Evolutionary conservation across 257 asterid genomes (phyloP), one percentile per base, ranked within the genome.

Genomic region (Solanum gandarillasii): DNA sequence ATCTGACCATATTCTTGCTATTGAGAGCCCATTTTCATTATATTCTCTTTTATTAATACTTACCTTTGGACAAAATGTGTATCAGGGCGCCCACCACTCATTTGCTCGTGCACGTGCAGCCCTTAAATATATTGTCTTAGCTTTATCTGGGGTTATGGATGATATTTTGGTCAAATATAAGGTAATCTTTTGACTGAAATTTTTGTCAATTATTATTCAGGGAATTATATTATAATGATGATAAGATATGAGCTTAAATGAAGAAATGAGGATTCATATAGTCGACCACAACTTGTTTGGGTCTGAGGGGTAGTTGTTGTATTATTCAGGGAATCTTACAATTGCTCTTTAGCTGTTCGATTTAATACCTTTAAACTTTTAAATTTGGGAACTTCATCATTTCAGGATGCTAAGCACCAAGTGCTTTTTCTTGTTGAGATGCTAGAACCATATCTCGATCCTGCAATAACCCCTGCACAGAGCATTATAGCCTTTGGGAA

Each of bases 361-460:
- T 90, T 39, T 43, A 58, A 16, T 25, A 25, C 67, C 39, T 81
- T 81, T 79, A 79, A 79, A 35, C 38, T 79, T 41, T 79, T 79
- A 9, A 43, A 68, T 87, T 88, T 73, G 75, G 84, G 67, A 74
- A 74, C 87, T 83, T 84, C 32, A 73, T 89, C 87, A 55, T 90
- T 94, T 89, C 94, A 97, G 99, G 96, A 93, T 87, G 96, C 92
- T 86, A 95, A 95, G 91, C 97, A 92, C 89, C 95, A 86, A 83
- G 86, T 97, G 88, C 99, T 95, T 74, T 97, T 97, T 94, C 91
- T 97, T 90, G 87, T 96, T 92, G 99, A 95, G 95, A 95, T 97
- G 99, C 95, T 97, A 48, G 99, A 95, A 90, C 98, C 98, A 20
- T 97, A 87, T 90, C 94, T 97, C 87, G 98, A 95, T 90, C 99